Evolutionary conservation across 371 early-diverging fungal genomes (phyloP), one percentile per base, ranked within the genome.

Genomic region (Haplosporangium sp.): DNA sequence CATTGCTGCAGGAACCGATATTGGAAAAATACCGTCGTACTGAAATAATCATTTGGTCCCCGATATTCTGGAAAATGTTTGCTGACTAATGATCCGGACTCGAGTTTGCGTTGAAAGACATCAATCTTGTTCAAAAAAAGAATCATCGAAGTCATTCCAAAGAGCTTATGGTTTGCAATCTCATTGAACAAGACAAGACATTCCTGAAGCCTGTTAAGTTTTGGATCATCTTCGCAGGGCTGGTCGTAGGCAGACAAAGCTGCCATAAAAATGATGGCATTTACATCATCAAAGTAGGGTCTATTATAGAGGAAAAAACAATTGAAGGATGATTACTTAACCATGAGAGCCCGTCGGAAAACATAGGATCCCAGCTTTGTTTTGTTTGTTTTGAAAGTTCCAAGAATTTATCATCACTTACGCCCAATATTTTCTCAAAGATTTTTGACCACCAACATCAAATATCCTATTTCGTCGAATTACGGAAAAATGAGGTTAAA

Each of bases 91-190:
- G 73, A 69, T 34, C 71, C 75, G 8, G 65, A 42, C 3, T 59
- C 67, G 11, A 86, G 72, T 60, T 86, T 86, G 35, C 82, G 74
- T 68, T 86, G 84, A 62, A 93, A 87, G 44, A 92, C 73, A 57
- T 93, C 93, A 59, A 90, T 89, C 73, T 93, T 93, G 84, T 92
- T 93, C 64, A 92, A 69, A 77, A 92, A 92, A 37, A 93, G 69
- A 63, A 92, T 90, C 55, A 93, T 86, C 15, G 88, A 83, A 2
- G 90, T 90, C 8, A 78, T 40, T 9, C 63, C 60, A 63, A 90
- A 88, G 13, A 87, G 74, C 42, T 82, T 81, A 69, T 86, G 85
- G 76, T 89, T 89, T 56, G 86, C 81, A 50, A 92, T 87, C 38
- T 85, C 83, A 45, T 89, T 88, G 65, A 93, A 92, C 17, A 93